phyloP scores from a whole-genome alignment of 2,329 filamentous ascomycete species.

The Diaporthe citri region DNA sequence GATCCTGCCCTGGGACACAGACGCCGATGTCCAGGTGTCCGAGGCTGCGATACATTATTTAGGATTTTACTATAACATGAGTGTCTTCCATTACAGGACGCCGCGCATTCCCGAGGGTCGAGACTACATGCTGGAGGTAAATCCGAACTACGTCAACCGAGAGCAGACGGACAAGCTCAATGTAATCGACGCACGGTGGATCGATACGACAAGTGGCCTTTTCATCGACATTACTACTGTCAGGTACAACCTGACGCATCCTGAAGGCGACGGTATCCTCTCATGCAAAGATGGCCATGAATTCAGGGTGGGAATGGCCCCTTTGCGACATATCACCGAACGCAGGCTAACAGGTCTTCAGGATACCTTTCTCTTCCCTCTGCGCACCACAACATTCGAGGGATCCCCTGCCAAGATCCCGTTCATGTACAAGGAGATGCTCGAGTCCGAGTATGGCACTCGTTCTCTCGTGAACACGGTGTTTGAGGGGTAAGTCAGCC shows the following conservation, averaged over 20 bases:
- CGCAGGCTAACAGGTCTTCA: conserved; percentile 43
- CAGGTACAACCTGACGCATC: conserved; percentile 61
- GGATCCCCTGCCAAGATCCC: conserved; percentile 76
- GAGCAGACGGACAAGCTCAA: conserved; percentile 55
- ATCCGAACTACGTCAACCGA: conserved; percentile 56
- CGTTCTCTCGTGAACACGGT: conserved; percentile 63
- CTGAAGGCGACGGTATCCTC: conserved; percentile 58
- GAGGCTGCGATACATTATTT: conserved; percentile 75
- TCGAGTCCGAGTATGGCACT: conserved; percentile 69
- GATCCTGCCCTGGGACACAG: conserved; percentile 82
- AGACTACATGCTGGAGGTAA: conserved; percentile 63
- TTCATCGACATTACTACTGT: conserved; percentile 66
- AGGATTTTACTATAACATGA: conserved; percentile 75
- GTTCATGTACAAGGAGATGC: conserved; percentile 69
- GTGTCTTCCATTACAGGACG: conserved; percentile 58
- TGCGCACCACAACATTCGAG: conserved; percentile 78
- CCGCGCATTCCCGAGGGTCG: conserved; percentile 54
- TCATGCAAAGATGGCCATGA: conserved; percentile 65
- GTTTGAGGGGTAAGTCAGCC: conserved; percentile 63
- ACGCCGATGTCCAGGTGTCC: conserved; percentile 81
- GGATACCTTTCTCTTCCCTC: conserved; percentile 74
- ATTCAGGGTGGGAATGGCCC: conserved; percentile 54
- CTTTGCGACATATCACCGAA: not conserved
- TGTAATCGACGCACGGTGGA: conserved; percentile 63
- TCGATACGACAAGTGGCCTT: conserved; percentile 59